Percentiles rank a stretch among this genome's conserved stretches.
Evolutionary conservation across 495 filamentous ascomycete genomes (phyloP).

Genomic region (Letharia lupina): DNA sequence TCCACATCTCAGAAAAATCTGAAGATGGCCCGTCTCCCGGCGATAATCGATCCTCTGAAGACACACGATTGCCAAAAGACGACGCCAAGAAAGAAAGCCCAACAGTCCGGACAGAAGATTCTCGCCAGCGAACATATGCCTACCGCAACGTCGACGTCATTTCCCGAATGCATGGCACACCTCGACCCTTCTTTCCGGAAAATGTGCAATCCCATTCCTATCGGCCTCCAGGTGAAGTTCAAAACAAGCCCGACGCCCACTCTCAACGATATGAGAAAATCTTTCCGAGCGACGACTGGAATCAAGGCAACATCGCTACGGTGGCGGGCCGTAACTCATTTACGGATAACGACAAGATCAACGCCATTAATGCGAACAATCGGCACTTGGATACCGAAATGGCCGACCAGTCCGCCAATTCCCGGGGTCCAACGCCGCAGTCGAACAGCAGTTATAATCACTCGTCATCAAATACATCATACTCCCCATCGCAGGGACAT

Average conservation of each 20-base stretch:
- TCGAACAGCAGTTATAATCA: conserved; percentile 18
- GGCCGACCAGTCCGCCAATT: conserved; percentile 19
- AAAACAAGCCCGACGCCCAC: neutral
- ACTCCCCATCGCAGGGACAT: conserved; percentile 13
- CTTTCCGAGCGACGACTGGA: conserved; percentile 1
- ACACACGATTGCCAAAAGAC: neutral
- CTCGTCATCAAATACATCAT: conserved; percentile 23
- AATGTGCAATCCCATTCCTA: neutral
- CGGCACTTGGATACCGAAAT: conserved; percentile 19
- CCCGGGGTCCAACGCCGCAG: conserved; percentile 19
- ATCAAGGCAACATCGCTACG: neutral
- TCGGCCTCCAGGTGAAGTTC: neutral
- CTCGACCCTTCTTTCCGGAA: conserved; percentile 15
- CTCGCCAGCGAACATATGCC: conserved; percentile 14
- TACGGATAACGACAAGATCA: conserved; percentile 7
- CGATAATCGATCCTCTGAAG: neutral
- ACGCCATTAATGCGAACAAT: conserved; percentile 8
- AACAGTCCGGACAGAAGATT: neutral
- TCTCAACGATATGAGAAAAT: neutral
- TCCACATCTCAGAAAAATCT: conserved; percentile 10
- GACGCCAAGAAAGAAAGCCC: neutral
- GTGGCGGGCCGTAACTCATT: neutral
- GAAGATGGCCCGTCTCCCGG: neutral
- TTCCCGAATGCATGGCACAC: neutral
- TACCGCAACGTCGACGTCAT: conserved; percentile 5